These are phyloP conservation scores for Rhizopus sp. DNA, from an alignment of 371 early-diverging fungal genomes.

Conservation along the genomic window DNA sequence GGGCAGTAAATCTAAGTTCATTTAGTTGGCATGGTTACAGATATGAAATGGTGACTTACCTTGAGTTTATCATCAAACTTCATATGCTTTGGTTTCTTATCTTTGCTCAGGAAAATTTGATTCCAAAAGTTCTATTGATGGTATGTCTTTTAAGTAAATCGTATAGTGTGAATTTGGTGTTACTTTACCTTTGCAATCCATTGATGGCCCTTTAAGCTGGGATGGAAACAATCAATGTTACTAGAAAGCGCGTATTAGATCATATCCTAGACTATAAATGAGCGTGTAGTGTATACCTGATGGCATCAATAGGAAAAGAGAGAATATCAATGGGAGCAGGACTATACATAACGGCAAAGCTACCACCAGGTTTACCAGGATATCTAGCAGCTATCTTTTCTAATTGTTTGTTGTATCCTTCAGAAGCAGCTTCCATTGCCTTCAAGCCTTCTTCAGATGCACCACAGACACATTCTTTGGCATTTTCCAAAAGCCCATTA, in stretches of 20 bases:
- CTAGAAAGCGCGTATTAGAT: constrained; percentile 1
- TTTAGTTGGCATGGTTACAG: not conserved
- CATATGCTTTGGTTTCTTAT: not conserved
- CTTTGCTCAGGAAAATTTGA: not conserved
- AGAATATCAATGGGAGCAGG: constrained; percentile 19
- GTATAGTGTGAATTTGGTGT: not conserved
- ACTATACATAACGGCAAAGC: constrained; percentile 22
- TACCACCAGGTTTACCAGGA: constrained; percentile 5
- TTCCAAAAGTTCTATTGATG: not conserved
- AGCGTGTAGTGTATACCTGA: constrained; percentile 13
- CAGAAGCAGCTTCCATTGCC: not conserved
- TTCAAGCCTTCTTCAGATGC: not conserved
- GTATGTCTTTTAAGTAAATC: not conserved
- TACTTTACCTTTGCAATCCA: constrained; percentile 21
- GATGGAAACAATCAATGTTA: constrained; percentile 27
- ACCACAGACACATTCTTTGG: constrained; percentile 12
- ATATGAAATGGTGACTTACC: not conserved
- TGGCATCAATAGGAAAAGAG: constrained; percentile 19
- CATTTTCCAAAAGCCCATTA: not conserved
- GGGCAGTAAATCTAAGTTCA: not conserved
- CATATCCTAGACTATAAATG: not conserved
- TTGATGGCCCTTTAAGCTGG: constrained; percentile 17
- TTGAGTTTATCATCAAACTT: constrained; percentile 2
- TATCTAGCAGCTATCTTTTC: constrained; percentile 17
- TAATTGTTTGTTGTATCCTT: constrained; percentile 13